Percentiles rank a stretch among this genome's conserved stretches.
Conservation (phyloP, 2,329 filamentous ascomycete species). For the Capronia americana region DNA sequence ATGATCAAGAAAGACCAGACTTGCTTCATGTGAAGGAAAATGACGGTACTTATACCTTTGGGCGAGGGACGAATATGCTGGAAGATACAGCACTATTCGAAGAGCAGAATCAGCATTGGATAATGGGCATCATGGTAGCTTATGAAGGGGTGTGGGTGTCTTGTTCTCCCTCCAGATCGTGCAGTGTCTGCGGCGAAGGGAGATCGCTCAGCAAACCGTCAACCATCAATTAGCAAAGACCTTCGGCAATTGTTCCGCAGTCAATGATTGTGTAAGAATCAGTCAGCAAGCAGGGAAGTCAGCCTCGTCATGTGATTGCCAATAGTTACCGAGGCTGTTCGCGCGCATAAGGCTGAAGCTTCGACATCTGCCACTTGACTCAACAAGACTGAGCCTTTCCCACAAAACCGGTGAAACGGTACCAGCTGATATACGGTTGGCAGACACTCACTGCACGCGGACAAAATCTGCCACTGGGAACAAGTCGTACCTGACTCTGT, state of each 20-base stretch:
- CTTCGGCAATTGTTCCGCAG: slow-evolving; percentile 22
- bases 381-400: not conserved
- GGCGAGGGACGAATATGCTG: slow-evolving; percentile 26
- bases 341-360: not conserved
- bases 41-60: slow-evolving; percentile 31
- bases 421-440: too few relatives aligned
- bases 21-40: slow-evolving; percentile 24
- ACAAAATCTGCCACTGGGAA: not conserved
- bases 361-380: not conserved
- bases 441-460: too few relatives aligned
- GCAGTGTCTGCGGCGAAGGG: not conserved
- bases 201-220: not conserved
- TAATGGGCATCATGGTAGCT: slow-evolving; percentile 11
- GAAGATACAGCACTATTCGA: slow-evolving; percentile 22
- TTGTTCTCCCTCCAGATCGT: not conserved
- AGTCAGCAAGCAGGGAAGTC: slow-evolving; percentile 25
- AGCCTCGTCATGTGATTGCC: slow-evolving; percentile 9
- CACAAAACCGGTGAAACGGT: too few relatives aligned
- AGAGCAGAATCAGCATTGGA: slow-evolving; percentile 4
- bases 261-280: slow-evolving; percentile 35
- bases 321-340: not conserved
- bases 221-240: not conserved
- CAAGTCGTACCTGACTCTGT: not conserved
- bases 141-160: slow-evolving; percentile 9
- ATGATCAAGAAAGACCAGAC: slow-evolving; percentile 32